Evolutionary conservation across 2,329 filamentous ascomycete species (phyloP), one percentile per base, ranked within the genome.

Genomic region (Colletotrichum liriopes): DNA sequence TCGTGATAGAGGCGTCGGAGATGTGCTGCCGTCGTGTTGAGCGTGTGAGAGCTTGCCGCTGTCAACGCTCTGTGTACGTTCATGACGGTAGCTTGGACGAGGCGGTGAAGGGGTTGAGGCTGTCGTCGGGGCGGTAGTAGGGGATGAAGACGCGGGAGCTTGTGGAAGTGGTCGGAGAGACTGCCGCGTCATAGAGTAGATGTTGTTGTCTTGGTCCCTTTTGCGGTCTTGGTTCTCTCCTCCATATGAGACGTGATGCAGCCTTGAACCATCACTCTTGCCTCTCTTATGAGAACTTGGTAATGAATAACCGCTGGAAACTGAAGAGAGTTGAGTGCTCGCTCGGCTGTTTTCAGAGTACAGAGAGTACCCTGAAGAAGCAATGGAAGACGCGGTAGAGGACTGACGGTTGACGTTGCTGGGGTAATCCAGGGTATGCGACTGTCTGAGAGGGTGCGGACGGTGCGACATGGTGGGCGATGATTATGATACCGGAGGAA

Each of bases 161-260:
- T 93, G 93, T 4, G 92, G 90, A 8, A 95, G 86, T 32, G 93
- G 93, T 60, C 94, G 91, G 72, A 97, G 85, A 29, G 94, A 95
- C 78, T 93, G 93, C 65, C 94, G 92, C 72, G 93, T 89, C 75
- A 88, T 92, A 75, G 89, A 90, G 79, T 94, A 95, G 74, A 92
- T 86, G 76, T 89, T 72, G 43, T 91, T 72, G 43, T 91, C 90
- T n/a, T 90, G 86, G 73, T 82, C 80, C 70, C 81, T 82, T 76
- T 84, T 82, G 65, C 82, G 76, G 47, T 72, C 58, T 26, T 66
- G 52, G 49, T 65, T 73, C 56, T 72, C 72, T 62, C 64, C 64
- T 64, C 85, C 80, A 79, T 84, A 81, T 37, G 78, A 75, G 14
- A 72, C 72, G 73, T 78, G 47, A 76, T 75, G 23, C 78, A 91